Percentiles rank a stretch among this genome's conserved stretches.
These are phyloP conservation scores for Suhomyces sp. DNA, from an alignment of 805 yeast genomes.

Conservation along the genomic window DNA sequence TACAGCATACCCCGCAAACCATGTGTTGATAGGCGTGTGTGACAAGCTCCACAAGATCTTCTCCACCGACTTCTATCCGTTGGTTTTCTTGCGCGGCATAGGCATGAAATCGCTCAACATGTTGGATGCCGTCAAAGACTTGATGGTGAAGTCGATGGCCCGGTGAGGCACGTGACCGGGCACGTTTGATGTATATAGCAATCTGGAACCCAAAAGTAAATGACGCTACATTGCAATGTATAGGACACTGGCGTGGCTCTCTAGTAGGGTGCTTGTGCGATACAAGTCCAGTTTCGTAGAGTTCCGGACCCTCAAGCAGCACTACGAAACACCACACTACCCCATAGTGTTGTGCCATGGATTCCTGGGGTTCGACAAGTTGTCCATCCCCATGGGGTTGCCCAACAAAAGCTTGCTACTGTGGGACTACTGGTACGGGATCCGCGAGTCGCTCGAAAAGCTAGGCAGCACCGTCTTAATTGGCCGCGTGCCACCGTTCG, in stretches of 20 bases:
- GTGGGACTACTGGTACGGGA: slow-evolving; percentile 81
- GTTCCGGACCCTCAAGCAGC: slow-evolving; percentile 20
- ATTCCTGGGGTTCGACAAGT: slow-evolving; percentile 71
- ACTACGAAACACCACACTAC: slow-evolving; percentile 57
- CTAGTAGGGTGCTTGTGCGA: neutral
- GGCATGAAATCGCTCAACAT: slow-evolving; percentile 73
- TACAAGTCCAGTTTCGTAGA: neutral
- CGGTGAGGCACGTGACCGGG: neutral
- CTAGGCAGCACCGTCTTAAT: slow-evolving; percentile 68
- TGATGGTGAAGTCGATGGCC: slow-evolving; percentile 51
- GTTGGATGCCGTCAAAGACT: slow-evolving; percentile 61
- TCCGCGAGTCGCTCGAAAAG: slow-evolving; percentile 54
- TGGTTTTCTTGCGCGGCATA: slow-evolving; percentile 69
- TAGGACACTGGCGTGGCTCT: neutral
- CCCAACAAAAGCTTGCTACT: slow-evolving; percentile 20
- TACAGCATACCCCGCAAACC: slow-evolving; percentile 77
- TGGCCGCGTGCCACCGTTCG: slow-evolving; percentile 82
- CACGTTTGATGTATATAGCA: neutral
- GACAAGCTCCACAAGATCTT: slow-evolving; percentile 90
- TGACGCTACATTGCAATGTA: neutral
- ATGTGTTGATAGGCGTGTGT: slow-evolving; percentile 77
- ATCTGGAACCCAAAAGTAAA: neutral
- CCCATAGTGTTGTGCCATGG: slow-evolving; percentile 89
- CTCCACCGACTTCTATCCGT: slow-evolving; percentile 65
- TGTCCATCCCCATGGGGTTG: slow-evolving; percentile 16